Evolutionary conservation across 768 basidiomycete species (phyloP).

Genomic region (Sutorius australiensis): DNA sequence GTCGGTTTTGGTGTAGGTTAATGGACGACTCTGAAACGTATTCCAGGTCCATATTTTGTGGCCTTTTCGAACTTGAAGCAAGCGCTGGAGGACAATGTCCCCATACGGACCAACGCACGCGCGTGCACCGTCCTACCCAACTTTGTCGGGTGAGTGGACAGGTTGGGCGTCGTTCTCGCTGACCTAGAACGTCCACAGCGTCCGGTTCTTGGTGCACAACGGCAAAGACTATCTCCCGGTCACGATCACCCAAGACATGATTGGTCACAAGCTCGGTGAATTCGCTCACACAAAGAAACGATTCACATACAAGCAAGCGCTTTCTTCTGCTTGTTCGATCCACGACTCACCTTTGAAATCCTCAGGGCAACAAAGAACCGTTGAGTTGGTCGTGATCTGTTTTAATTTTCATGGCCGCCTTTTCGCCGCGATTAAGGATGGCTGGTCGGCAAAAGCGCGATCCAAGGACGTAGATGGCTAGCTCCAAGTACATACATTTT

Average conservation of each 20-base stretch:
- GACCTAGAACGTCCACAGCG: conserved; percentile 37
- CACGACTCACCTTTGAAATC: conserved; percentile 1
- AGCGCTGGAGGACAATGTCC: conserved; percentile 73
- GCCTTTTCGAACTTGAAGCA: conserved; percentile 86
- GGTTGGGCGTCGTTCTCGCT: neutral
- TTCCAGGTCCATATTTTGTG: conserved; percentile 87
- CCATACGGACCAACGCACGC: conserved; percentile 85
- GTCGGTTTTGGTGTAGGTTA: conserved; percentile 31
- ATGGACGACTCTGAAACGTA: neutral
- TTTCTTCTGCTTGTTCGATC: neutral
- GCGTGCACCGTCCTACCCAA: conserved; percentile 92
- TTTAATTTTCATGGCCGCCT: neutral
- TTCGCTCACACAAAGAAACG: conserved; percentile 87
- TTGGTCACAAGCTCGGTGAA: conserved; percentile 96
- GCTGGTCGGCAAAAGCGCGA: neutral
- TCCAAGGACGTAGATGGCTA: neutral
- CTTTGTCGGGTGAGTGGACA: conserved; percentile 78
- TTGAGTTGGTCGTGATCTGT: conserved; percentile 3
- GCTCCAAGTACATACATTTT: neutral
- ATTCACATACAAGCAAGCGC: conserved; percentile 78
- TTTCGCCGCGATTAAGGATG: neutral
- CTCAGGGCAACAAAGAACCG: conserved; percentile 41
- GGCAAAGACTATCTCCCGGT: conserved; percentile 89
- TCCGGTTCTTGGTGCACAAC: conserved; percentile 91
- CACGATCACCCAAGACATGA: conserved; percentile 92